A percentile compares a stretch with the other conserved stretches of the same genome.
Conservation (phyloP, 495 filamentous ascomycete species). For the Pyronema domesticum region DNA sequence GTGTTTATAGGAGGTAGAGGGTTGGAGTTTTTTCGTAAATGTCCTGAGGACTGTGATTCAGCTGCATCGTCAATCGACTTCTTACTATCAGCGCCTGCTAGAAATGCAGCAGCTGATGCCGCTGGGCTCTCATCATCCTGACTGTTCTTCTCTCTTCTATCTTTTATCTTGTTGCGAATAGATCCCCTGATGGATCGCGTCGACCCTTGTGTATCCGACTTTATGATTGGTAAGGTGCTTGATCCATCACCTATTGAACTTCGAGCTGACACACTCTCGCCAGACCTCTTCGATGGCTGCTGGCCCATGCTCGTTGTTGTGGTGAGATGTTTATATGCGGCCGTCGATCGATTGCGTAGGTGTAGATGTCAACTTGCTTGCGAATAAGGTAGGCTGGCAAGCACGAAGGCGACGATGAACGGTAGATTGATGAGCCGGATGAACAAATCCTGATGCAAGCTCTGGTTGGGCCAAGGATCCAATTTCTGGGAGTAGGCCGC, state of each 20-base stretch:
- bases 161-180: slow-evolving; percentile 55
- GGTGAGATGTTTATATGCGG: slow-evolving; percentile 6
- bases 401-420: slow-evolving; percentile 7
- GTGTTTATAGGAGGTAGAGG: slow-evolving; percentile 18
- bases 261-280: slow-evolving; percentile 26
- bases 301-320: slow-evolving; percentile 58
- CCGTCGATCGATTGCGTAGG: slow-evolving; percentile 2
- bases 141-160: slow-evolving; percentile 37
- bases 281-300: slow-evolving; percentile 56
- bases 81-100: background rate
- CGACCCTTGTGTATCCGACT: slow-evolving; percentile 89
- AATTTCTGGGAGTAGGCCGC: slow-evolving; percentile 4
- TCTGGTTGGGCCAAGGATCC: slow-evolving; percentile 13
- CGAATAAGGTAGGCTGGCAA: slow-evolving; percentile 20
- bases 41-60: slow-evolving; percentile 24
- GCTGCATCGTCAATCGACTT: background rate
- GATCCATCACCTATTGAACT: slow-evolving; percentile 23
- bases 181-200: slow-evolving; percentile 63
- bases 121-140: slow-evolving; percentile 49
- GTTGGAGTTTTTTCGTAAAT: slow-evolving; percentile 25
- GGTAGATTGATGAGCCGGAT: slow-evolving; percentile 7
- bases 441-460: slow-evolving; percentile 3
- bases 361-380: slow-evolving; percentile 22
- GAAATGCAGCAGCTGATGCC: background rate
- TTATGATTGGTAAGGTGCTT: slow-evolving; percentile 59